Conservation (phyloP, 1,139 yeast genomes). For the Blastobotrys raffinosifermentans region DNA sequence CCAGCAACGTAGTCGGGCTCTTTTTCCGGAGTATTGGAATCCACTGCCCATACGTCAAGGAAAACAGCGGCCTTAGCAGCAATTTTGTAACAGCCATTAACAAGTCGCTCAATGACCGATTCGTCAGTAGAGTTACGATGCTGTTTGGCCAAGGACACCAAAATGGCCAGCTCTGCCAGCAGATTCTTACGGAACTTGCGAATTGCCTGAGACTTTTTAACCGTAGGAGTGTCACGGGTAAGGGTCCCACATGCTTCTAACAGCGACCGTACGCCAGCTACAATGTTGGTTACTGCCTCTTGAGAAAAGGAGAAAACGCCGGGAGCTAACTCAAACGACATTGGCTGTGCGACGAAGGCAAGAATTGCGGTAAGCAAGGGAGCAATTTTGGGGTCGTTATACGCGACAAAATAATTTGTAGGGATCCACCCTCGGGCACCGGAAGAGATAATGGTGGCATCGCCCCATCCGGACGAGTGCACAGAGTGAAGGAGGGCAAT, state of each 20-base stretch:
- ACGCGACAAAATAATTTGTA: constrained; percentile 66
- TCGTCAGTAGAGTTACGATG: constrained; percentile 66
- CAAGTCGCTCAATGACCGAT: constrained; percentile 62
- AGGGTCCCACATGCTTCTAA: constrained; percentile 77
- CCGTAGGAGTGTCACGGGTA: constrained; percentile 75
- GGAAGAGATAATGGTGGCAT: constrained; percentile 70
- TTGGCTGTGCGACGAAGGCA: constrained; percentile 64
- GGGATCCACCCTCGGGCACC: constrained; percentile 95
- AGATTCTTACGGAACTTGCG: constrained; percentile 71
- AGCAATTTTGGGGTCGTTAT: constrained; percentile 46
- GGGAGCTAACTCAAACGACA: constrained; percentile 16
- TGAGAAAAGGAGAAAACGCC: constrained; percentile 32
- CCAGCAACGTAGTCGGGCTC: too few species aligned
- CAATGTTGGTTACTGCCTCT: constrained; percentile 48
- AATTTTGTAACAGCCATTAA: constrained; percentile 68
- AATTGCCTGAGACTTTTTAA: constrained; percentile 61
- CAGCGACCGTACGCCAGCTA: constrained; percentile 78
- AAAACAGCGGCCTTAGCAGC: constrained; percentile 67
- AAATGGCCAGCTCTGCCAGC: constrained; percentile 84
- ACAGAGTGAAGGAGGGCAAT: constrained; percentile 82
- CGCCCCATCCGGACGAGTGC: constrained; percentile 97
- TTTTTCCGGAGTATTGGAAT: constrained; percentile 42
- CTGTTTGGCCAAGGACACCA: constrained; percentile 82
- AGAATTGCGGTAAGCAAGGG: constrained; percentile 69
- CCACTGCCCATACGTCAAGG: constrained; percentile 60